A percentile compares a stretch with the other conserved stretches of the same genome.
These are phyloP conservation scores for Beta vulgaris DNA, from an alignment of 148 eudicot genomes.

Conservation along the genomic window DNA sequence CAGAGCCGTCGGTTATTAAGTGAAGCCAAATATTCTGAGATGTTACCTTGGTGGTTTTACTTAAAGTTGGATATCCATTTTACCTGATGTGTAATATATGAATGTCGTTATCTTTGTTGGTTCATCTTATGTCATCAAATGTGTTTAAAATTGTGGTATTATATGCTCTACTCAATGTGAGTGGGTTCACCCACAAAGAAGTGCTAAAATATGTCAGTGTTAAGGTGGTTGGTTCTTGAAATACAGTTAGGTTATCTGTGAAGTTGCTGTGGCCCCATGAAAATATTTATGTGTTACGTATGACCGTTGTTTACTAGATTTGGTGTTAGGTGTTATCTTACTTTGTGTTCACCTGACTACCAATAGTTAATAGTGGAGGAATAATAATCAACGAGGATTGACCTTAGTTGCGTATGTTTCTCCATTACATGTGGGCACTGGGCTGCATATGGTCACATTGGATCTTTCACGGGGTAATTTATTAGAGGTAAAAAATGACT, in stretches of 20 bases:
- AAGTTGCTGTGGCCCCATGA: constrained; percentile 23
- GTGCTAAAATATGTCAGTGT: constrained; percentile 11
- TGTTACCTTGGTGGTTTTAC: not conserved
- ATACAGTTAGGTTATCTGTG: constrained; percentile 36
- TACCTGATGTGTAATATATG: not conserved
- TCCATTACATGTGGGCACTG: not conserved
- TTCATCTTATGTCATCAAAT: constrained; percentile 24
- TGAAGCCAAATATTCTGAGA: not conserved
- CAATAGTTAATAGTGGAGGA: not conserved
- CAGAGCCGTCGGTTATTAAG: not conserved
- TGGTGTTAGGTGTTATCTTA: constrained; percentile 13
- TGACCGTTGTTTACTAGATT: constrained; percentile 18
- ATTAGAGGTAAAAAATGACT: too few species aligned
- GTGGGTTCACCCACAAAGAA: constrained; percentile 32
- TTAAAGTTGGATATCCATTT: not conserved
- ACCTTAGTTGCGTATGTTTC: constrained; percentile 11
- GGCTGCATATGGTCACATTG: constrained; percentile 12
- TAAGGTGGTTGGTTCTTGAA: constrained; percentile 24
- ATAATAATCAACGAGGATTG: constrained; percentile 6
- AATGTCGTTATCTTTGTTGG: constrained; percentile 16
- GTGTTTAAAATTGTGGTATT: not conserved
- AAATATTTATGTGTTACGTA: not conserved
- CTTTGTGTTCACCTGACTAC: constrained; percentile 7
- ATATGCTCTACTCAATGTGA: constrained; percentile 2
- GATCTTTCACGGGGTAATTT: too few species aligned